phyloP scores from a whole-genome alignment of 805 yeast genomes.

The Nadsonia fulvescens region DNA sequence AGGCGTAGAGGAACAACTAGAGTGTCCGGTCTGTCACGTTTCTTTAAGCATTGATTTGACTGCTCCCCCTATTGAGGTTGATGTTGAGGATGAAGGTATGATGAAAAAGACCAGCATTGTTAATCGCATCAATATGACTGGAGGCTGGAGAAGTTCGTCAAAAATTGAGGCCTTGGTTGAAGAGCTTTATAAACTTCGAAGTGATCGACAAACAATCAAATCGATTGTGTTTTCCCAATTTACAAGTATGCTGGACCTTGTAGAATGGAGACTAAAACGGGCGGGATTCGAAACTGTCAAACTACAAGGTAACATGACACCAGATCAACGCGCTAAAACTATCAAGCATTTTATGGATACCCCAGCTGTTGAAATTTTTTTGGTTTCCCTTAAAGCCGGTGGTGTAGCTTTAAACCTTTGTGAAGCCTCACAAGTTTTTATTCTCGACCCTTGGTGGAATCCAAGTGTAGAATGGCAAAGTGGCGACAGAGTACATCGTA shows the following conservation, averaged over 20 bases:
- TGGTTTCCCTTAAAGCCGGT: slow-evolving; percentile 93
- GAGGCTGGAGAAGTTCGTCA: slow-evolving; percentile 89
- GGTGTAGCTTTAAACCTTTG: slow-evolving; percentile 95
- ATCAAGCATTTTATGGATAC: slow-evolving; percentile 86
- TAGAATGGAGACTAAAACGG: slow-evolving; percentile 86
- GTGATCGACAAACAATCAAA: slow-evolving; percentile 76
- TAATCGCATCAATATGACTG: slow-evolving; percentile 62
- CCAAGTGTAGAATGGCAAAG: slow-evolving; percentile 97
- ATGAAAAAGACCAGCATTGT: slow-evolving; percentile 52
- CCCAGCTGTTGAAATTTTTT: slow-evolving; percentile 78
- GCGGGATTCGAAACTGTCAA: slow-evolving; percentile 94
- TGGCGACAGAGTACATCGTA: slow-evolving; percentile 95
- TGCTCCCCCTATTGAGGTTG: slow-evolving; percentile 60
- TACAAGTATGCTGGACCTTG: slow-evolving; percentile 87
- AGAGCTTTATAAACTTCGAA: slow-evolving; percentile 70
- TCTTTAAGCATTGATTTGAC: slow-evolving; percentile 78
- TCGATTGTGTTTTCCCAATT: slow-evolving; percentile 95
- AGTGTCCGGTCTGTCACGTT: slow-evolving; percentile 94
- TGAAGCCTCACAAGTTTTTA: slow-evolving; percentile 92
- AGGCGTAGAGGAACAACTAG: slow-evolving; percentile 38
- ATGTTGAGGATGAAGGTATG: slow-evolving; percentile 31
- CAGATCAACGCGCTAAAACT: slow-evolving; percentile 82
- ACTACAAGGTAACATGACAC: slow-evolving; percentile 93
- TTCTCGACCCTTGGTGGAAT: slow-evolving; percentile 99
- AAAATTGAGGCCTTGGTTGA: slow-evolving; percentile 93